A percentile compares a stretch with the other conserved stretches of the same genome.
These are phyloP conservation scores for Auriscalpium microsporum DNA, from an alignment of 768 basidiomycete species.

Conservation along the genomic window DNA sequence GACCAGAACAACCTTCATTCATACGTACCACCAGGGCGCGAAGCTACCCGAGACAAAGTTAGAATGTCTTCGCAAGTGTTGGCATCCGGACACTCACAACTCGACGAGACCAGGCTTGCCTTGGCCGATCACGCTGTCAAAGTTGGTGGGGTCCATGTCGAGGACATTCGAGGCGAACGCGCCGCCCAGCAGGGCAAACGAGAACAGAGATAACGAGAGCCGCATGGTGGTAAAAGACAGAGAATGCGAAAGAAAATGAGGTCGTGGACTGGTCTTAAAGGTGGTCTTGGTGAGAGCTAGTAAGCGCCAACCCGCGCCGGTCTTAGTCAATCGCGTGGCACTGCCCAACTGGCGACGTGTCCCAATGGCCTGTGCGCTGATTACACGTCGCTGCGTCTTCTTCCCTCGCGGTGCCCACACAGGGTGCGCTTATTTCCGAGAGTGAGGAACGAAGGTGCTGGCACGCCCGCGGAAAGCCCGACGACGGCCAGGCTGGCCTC, in stretches of 20 bases:
- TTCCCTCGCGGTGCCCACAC: too few species aligned
- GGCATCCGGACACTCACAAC: conserved; percentile 52
- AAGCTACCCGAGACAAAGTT: conserved; percentile 38
- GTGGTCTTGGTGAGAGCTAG: too few species aligned
- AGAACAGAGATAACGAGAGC: conserved; percentile 46
- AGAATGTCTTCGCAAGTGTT: neutral
- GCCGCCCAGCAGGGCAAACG: conserved; percentile 45
- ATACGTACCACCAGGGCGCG: conserved; percentile 78
- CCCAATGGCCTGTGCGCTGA: too few species aligned
- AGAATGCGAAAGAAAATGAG: neutral
- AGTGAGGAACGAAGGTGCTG: too few species aligned
- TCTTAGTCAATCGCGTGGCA: too few species aligned
- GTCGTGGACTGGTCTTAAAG: conserved; percentile 3
- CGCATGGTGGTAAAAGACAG: conserved; percentile 41
- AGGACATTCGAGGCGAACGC: conserved; percentile 75
- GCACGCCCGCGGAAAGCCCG: too few species aligned
- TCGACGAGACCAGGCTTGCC: conserved; percentile 83
- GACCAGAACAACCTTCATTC: neutral
- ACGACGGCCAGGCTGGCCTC: too few species aligned
- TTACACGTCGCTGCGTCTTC: too few species aligned
- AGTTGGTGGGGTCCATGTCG: conserved; percentile 68
- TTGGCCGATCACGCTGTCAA: conserved; percentile 65
- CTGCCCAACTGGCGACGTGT: too few species aligned
- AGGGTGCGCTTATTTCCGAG: too few species aligned
- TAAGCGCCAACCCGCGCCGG: too few species aligned